These are phyloP conservation scores for Dothideomycetidae sp. DNA, from an alignment of 2,329 filamentous ascomycete genomes.

Conservation along the genomic window DNA sequence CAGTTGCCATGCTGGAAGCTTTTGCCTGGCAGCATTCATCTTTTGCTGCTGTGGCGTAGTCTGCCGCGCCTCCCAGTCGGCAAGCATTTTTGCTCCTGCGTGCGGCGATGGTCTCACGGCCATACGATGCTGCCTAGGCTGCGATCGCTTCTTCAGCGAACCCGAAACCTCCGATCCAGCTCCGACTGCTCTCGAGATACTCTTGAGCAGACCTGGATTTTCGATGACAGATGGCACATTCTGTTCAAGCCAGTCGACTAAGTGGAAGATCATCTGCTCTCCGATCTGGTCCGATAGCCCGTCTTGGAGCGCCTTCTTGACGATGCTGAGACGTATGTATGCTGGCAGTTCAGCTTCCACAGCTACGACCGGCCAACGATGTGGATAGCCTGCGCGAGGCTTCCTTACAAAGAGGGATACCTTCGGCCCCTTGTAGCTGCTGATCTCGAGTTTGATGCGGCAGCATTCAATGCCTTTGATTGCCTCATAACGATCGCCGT, in stretches of 20 bases:
- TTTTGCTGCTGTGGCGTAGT: constrained; percentile 49
- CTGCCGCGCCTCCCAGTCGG: constrained; percentile 57
- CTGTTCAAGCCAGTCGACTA: constrained; percentile 83
- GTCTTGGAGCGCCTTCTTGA: constrained; percentile 60
- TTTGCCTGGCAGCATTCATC: constrained; percentile 60
- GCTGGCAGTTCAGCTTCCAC: constrained; percentile 60
- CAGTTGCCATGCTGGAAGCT: constrained; percentile 76
- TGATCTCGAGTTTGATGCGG: constrained; percentile 51
- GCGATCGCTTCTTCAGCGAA: constrained; percentile 29
- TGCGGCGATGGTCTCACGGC: constrained; percentile 47
- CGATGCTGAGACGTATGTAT: constrained; percentile 82
- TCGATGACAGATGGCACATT: constrained; percentile 72
- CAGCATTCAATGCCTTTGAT: constrained; percentile 39
- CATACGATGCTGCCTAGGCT: constrained; percentile 14
- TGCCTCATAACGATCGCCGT: constrained; percentile 53
- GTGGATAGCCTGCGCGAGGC: constrained; percentile 56
- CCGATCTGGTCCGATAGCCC: constrained; percentile 57
- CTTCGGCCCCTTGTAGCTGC: constrained; percentile 27
- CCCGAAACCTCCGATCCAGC: background rate
- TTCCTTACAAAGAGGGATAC: constrained; percentile 52
- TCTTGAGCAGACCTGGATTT: constrained; percentile 66
- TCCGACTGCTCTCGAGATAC: constrained; percentile 56
- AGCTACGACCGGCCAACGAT: constrained; percentile 51
- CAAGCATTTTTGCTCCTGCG: constrained; percentile 43
- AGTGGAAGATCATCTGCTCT: constrained; percentile 80